Evolutionary conservation across 148 eudicot genomes (phyloP).

Genomic region (Cornus controversa): DNA sequence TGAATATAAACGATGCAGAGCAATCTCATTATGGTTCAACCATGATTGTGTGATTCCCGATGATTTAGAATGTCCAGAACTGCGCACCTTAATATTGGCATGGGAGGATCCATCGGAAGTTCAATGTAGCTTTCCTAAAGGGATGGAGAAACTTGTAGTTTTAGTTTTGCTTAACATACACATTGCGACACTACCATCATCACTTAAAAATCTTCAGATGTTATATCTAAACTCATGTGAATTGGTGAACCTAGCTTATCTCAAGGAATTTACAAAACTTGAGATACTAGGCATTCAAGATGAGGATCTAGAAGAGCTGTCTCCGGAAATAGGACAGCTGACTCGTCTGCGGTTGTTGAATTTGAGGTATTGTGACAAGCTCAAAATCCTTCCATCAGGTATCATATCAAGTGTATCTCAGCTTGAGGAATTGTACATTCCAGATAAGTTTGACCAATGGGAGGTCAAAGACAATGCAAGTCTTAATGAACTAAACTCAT

Average conservation of each 20-base stretch:
- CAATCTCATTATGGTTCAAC: neutral
- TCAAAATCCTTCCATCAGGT: neutral
- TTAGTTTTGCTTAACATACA: neutral
- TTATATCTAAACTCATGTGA: neutral
- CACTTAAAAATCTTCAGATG: conserved; percentile 7
- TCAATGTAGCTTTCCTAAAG: neutral
- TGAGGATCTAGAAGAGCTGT: neutral
- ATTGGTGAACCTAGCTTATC: neutral
- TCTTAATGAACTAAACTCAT: neutral
- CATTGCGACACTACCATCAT: neutral
- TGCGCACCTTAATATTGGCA: conserved; percentile 5
- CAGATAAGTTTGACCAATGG: neutral
- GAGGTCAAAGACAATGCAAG: neutral
- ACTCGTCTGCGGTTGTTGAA: conserved; percentile 9
- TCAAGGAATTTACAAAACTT: neutral
- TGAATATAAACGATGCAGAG: neutral
- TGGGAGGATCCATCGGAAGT: neutral
- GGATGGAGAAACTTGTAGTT: conserved; percentile 4
- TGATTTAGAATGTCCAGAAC: neutral
- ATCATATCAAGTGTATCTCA: neutral
- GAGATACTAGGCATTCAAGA: neutral
- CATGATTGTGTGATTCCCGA: neutral
- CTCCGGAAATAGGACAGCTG: neutral
- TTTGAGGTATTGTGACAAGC: neutral
- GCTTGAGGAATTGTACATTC: conserved; percentile 9